phyloP scores from a whole-genome alignment of 371 early-diverging fungal species.

The Syncephalis plumigaleata region DNA sequence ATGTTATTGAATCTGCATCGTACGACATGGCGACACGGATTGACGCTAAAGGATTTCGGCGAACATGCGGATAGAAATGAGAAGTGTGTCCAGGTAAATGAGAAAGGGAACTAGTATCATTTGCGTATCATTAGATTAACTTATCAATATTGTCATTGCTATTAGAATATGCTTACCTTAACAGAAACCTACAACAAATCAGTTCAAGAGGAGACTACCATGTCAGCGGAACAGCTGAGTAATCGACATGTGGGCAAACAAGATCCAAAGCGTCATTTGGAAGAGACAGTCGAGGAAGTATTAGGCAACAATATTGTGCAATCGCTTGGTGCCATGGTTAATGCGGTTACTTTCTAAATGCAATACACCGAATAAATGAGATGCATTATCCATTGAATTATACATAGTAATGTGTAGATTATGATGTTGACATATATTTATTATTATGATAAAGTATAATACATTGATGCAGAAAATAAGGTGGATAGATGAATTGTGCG shows the following conservation, averaged over 20 bases:
- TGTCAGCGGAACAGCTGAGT: constrained; percentile 89
- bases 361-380: too few relatives aligned
- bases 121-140: background rate
- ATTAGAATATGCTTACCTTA: constrained; percentile 59
- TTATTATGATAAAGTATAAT: too few relatives aligned
- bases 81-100: constrained; percentile 57
- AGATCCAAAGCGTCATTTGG: constrained; percentile 95
- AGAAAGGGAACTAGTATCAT: background rate
- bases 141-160: background rate
- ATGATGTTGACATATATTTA: too few relatives aligned
- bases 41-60: constrained; percentile 71
- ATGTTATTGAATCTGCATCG: constrained; percentile 98
- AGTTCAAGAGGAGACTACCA: constrained; percentile 81
- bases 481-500: too few relatives aligned
- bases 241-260: constrained; percentile 96
- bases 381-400: too few relatives aligned
- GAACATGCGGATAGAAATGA: constrained; percentile 69
- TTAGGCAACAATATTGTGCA: constrained; percentile 94
- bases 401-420: too few relatives aligned
- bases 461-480: too few relatives aligned
- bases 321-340: constrained; percentile 81
- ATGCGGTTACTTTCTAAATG: constrained; percentile 60
- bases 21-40: constrained; percentile 98
- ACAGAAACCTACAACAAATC: constrained; percentile 91
- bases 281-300: constrained; percentile 69